phyloP scores from a whole-genome alignment of 75 land plant genomes.

The Gnetum montanum region DNA sequence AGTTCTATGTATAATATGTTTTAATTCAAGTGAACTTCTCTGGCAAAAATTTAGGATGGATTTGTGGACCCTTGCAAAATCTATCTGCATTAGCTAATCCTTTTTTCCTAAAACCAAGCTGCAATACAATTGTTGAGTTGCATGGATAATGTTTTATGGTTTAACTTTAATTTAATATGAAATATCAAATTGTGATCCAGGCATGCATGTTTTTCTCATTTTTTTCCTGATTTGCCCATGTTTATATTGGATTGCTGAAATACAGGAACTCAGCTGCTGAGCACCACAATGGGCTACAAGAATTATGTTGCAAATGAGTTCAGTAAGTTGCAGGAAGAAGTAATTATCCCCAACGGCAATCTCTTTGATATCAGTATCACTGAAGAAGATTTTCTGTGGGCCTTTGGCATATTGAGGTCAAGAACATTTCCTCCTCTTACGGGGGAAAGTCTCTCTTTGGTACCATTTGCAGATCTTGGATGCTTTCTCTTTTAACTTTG shows the following conservation, averaged over 20 bases:
- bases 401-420: conserved; percentile 86
- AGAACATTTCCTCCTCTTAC: conserved; percentile 78
- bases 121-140: too few species aligned
- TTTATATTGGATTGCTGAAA: too few species aligned
- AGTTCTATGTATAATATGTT: too few species aligned
- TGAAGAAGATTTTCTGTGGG: conserved; percentile 76
- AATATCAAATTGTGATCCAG: background rate
- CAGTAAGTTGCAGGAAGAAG: conserved; percentile 37
- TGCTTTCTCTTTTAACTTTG: conserved; percentile 9
- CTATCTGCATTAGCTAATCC: too few species aligned
- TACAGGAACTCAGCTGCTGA: conserved; percentile 83
- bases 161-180: background rate
- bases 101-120: too few species aligned
- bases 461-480: conserved; percentile 90
- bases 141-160: too few species aligned
- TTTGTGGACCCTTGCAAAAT: too few species aligned
- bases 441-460: conserved; percentile 67
- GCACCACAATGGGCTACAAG: conserved; percentile 54
- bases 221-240: background rate
- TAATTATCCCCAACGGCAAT: conserved; percentile 46
- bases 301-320: conserved; percentile 77
- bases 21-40: too few species aligned
- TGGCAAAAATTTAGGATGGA: too few species aligned
- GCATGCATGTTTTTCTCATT: too few species aligned
- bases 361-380: conserved; percentile 61